A percentile compares a stretch with the other conserved stretches of the same genome.
phyloP scores from a whole-genome alignment of 2,329 filamentous ascomycete species.

The Mycosphaerella sp. region DNA sequence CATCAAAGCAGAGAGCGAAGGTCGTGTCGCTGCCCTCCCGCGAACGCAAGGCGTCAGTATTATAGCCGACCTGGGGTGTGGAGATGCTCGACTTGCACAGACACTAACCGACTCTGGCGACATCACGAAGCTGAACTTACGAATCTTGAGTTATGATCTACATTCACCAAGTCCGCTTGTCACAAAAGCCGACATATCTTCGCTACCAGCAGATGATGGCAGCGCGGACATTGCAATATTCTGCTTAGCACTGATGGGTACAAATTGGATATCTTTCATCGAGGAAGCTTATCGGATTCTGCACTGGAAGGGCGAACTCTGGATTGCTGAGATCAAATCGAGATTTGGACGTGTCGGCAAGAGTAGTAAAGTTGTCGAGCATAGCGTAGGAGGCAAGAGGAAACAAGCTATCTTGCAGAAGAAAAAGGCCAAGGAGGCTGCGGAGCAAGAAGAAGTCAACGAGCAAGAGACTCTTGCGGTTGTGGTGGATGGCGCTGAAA shows the following conservation, averaged over 20 bases:
- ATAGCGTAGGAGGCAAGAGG: slow-evolving; percentile 63
- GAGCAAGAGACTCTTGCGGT: slow-evolving; percentile 55
- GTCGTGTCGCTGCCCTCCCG: slow-evolving; percentile 52
- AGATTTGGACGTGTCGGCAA: slow-evolving; percentile 65
- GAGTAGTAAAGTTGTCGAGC: slow-evolving; percentile 48
- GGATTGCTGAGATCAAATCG: slow-evolving; percentile 95
- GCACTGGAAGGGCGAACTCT: slow-evolving; percentile 90
- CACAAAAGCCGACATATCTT: slow-evolving; percentile 81
- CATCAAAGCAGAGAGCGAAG: slow-evolving; percentile 14
- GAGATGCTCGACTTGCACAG: slow-evolving; percentile 75
- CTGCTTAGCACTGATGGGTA: slow-evolving; percentile 96
- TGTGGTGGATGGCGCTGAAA: slow-evolving; percentile 62
- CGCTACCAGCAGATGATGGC: slow-evolving; percentile 68
- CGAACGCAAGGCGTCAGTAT: slow-evolving; percentile 66
- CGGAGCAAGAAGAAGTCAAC: slow-evolving; percentile 48
- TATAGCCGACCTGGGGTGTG: slow-evolving; percentile 88
- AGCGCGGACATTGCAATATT: slow-evolving; percentile 85
- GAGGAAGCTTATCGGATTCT: slow-evolving; percentile 92
- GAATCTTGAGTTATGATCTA: slow-evolving; percentile 80
- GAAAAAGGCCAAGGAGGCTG: slow-evolving; percentile 41
- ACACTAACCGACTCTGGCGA: slow-evolving; percentile 53
- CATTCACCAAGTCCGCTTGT: slow-evolving; percentile 70
- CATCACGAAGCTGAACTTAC: slow-evolving; percentile 61
- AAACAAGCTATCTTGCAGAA: slow-evolving; percentile 40
- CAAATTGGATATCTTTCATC: slow-evolving; percentile 94